Evolutionary conservation across 768 basidiomycete genomes (phyloP).

Genomic region (Boletus pseudopeckii): DNA sequence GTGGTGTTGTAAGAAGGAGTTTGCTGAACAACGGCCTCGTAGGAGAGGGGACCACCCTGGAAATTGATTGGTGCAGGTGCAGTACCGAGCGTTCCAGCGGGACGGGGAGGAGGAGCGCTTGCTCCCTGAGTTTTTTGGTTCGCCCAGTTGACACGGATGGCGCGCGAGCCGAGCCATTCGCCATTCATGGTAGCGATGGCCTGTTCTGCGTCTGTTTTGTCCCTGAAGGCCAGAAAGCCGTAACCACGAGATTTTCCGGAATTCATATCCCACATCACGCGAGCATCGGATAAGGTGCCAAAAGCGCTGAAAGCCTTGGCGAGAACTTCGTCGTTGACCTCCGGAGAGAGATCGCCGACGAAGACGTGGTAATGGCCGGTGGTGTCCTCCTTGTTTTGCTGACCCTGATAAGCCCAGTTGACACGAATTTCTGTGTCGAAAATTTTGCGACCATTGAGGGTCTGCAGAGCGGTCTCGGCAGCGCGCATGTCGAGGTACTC

Average conservation of each 20-base stretch:
- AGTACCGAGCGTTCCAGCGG: constrained; percentile 47
- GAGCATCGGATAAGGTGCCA: constrained; percentile 92
- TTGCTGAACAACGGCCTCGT: constrained; percentile 91
- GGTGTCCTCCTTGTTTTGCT: constrained; percentile 98
- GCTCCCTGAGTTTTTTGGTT: constrained; percentile 95
- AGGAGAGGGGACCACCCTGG: constrained; percentile 83
- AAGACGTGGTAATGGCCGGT: constrained; percentile 98
- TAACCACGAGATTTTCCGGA: constrained; percentile 98
- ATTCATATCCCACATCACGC: constrained; percentile 99
- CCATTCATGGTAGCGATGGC: constrained; percentile 99
- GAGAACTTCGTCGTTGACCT: constrained; percentile 97
- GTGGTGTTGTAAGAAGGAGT: constrained; percentile 93
- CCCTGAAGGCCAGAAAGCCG: constrained; percentile 97
- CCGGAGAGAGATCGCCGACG: constrained; percentile 98
- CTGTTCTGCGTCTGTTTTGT: constrained; percentile 98
- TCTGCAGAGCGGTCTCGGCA: constrained; percentile 97
- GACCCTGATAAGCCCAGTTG: constrained; percentile 99
- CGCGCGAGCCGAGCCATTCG: constrained; percentile 97
- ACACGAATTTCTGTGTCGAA: constrained; percentile 99
- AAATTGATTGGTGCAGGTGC: constrained; percentile 91
- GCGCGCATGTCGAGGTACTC: constrained; percentile 99
- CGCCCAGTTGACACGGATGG: constrained; percentile 99
- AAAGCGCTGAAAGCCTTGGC: constrained; percentile 97
- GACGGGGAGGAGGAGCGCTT: constrained; percentile 34
- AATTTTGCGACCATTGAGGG: constrained; percentile 98